phyloP scores from a whole-genome alignment of 139 green algal genomes.

The Tetradesmus obliquus region DNA sequence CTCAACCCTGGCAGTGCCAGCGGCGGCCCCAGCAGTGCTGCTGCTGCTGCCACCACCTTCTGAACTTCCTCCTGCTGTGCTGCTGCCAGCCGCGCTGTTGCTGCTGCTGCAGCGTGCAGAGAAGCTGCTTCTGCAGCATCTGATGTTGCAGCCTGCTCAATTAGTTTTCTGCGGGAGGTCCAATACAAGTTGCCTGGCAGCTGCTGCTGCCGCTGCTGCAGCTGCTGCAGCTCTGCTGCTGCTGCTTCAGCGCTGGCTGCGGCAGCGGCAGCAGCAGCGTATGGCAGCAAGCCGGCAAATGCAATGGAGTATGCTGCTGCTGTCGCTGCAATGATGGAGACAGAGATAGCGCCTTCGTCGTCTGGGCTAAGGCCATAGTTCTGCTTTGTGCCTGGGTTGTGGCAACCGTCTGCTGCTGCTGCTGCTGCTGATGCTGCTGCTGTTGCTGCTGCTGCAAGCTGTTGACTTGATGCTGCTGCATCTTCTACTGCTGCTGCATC shows the following conservation, averaged over 20 bases:
- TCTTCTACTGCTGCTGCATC: no score
- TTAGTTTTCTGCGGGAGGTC: neutral
- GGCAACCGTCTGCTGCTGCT: neutral
- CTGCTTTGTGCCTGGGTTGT: neutral
- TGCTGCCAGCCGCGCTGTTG: neutral
- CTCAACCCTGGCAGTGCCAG: neutral
- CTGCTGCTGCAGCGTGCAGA: neutral
- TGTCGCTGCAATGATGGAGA: neutral
- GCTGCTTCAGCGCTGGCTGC: neutral
- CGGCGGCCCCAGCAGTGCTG: neutral
- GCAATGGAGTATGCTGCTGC: slow-evolving; percentile 13
- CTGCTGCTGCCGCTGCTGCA: neutral
- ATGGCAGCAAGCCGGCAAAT: neutral
- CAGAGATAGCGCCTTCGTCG: no score
- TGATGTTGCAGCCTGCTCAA: neutral
- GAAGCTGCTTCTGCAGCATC: neutral
- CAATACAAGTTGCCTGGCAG: neutral
- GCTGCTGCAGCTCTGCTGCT: neutral
- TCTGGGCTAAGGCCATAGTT: neutral
- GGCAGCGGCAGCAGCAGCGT: neutral
- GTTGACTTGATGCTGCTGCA: no score
- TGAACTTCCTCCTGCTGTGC: neutral
- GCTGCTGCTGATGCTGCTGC: neutral
- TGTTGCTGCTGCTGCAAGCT: neutral
- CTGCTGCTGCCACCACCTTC: neutral